Percentiles rank a stretch among this genome's conserved stretches.
Evolutionary conservation across 768 basidiomycete species (phyloP).

Genomic region (Boletus reticuloceps): DNA sequence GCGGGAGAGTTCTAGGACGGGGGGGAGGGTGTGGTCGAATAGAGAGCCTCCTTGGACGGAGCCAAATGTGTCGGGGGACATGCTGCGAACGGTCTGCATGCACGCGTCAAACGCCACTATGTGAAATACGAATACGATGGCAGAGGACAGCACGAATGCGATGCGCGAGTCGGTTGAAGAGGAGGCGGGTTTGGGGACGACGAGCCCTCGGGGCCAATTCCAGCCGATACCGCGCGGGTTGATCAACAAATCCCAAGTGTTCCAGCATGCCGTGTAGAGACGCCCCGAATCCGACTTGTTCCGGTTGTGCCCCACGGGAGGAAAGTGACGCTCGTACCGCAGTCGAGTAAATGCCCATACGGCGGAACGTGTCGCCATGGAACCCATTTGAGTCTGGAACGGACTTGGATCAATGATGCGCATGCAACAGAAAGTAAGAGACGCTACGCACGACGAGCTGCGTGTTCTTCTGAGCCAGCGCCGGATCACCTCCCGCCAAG

Average conservation of each 20-base stretch:
- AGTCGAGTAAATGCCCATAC: slow-evolving; percentile 21
- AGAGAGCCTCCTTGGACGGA: slow-evolving; percentile 34
- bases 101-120: slow-evolving; percentile 16
- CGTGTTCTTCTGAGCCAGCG: slow-evolving; percentile 13
- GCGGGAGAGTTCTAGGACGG: slow-evolving; percentile 32
- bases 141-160: slow-evolving; percentile 10
- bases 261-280: slow-evolving; percentile 21
- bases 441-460: slow-evolving; percentile 18
- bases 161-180: slow-evolving; percentile 7
- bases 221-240: slow-evolving; percentile 27
- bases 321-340: slow-evolving; percentile 11
- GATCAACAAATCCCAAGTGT: slow-evolving; percentile 26
- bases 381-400: slow-evolving; percentile 14
- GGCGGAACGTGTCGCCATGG: slow-evolving; percentile 12
- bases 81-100: slow-evolving; percentile 14
- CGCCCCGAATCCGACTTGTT: background rate
- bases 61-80: slow-evolving; percentile 41
- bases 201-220: slow-evolving; percentile 24
- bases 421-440: background rate
- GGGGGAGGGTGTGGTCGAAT: slow-evolving; percentile 33
- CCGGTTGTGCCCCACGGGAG: background rate
- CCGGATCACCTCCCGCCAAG: slow-evolving; percentile 17
- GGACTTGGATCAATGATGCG: background rate
- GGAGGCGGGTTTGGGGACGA: slow-evolving; percentile 9
- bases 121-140: background rate